These are phyloP conservation scores for Tetrapisispora fleetii DNA, from an alignment of 805 yeast genomes.

Conservation along the genomic window DNA sequence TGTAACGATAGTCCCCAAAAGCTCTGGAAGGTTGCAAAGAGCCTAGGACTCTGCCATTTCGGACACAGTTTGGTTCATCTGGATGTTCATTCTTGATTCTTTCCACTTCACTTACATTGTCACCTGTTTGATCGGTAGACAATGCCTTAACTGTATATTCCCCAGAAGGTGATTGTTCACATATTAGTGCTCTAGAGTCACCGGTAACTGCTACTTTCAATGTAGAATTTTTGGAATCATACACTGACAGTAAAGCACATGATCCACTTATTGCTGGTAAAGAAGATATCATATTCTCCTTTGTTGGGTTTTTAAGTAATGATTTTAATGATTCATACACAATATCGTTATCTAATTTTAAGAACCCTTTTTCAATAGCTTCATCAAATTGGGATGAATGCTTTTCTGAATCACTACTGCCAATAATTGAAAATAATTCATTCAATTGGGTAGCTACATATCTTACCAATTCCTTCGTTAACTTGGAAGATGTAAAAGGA, in stretches of 20 bases:
- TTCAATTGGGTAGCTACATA: conserved; percentile 72
- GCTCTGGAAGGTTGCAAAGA: conserved; percentile 92
- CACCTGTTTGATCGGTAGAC: conserved; percentile 89
- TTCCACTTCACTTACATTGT: conserved; percentile 76
- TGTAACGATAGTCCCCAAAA: conserved; percentile 94
- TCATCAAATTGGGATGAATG: conserved; percentile 66
- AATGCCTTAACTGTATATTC: conserved; percentile 83
- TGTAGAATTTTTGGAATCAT: conserved; percentile 61
- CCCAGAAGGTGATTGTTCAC: conserved; percentile 53
- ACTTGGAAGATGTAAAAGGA: conserved; percentile 81
- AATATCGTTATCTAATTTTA: conserved; percentile 76
- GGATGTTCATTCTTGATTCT: conserved; percentile 85
- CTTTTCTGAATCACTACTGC: conserved; percentile 7
- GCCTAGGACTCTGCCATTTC: conserved; percentile 86
- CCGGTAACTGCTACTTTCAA: conserved; percentile 93
- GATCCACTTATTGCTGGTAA: conserved; percentile 95
- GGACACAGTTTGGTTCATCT: conserved; percentile 70
- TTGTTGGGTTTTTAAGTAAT: conserved; percentile 56
- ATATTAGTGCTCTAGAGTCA: conserved; percentile 86
- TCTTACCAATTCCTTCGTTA: conserved; percentile 68
- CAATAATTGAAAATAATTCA: conserved; percentile 45
- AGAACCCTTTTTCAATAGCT: conserved; percentile 74
- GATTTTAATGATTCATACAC: conserved; percentile 64
- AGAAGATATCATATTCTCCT: conserved; percentile 48
- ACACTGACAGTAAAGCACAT: conserved; percentile 81